phyloP scores from a whole-genome alignment of 106 monocot genomes.

The Acorus calamus region DNA sequence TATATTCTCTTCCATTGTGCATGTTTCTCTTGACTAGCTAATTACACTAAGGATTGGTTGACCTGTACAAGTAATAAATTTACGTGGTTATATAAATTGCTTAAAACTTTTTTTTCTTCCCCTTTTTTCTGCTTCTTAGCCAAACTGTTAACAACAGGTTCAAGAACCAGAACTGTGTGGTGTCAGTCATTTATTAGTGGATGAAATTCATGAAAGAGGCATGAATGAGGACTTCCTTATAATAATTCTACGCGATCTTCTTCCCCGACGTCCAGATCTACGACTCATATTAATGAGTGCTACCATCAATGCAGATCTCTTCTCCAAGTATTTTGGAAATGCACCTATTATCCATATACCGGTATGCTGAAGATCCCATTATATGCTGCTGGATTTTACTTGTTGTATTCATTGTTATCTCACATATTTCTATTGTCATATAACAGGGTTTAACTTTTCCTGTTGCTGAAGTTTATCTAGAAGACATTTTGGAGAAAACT shows the following conservation, averaged over 20 bases:
- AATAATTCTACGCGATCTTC: constrained; percentile 88
- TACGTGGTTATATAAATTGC: too few relatives aligned
- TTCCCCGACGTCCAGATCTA: constrained; percentile 76
- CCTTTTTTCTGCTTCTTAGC: too few relatives aligned
- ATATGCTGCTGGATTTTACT: not conserved
- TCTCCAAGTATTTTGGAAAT: constrained; percentile 87
- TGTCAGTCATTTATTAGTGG: constrained; percentile 78
- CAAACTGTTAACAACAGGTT: constrained; percentile 33
- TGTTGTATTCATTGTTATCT: not conserved
- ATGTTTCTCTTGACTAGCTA: too few relatives aligned
- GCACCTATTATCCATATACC: constrained; percentile 87
- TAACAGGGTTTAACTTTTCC: constrained; percentile 84
- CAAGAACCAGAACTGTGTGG: constrained; percentile 81
- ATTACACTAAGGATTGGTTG: too few relatives aligned
- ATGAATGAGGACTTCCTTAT: constrained; percentile 99
- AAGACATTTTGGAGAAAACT: constrained; percentile 83
- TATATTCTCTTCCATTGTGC: too few relatives aligned
- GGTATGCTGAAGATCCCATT: constrained; percentile 28
- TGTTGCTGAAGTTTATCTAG: constrained; percentile 76
- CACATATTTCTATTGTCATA: constrained; percentile 1
- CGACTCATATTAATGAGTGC: constrained; percentile 95
- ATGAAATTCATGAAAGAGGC: constrained; percentile 99
- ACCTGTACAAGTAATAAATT: too few relatives aligned
- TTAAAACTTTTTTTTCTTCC: too few relatives aligned
- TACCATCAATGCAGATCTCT: constrained; percentile 87